Conservation (phyloP, 306 rosid genomes). For the Styphnolobium japonicum region DNA sequence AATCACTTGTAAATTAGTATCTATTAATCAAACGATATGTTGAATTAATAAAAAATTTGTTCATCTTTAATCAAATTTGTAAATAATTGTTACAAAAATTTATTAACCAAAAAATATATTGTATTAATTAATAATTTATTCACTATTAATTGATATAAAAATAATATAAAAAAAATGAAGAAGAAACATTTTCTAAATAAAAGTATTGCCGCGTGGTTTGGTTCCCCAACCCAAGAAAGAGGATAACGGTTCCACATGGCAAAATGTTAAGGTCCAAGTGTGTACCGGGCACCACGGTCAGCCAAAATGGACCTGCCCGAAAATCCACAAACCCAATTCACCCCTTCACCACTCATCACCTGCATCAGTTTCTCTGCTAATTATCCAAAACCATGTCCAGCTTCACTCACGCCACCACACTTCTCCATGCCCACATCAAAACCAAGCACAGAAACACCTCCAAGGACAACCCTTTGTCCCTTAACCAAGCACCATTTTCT, state of each 20-base stretch:
- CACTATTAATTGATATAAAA: too few species aligned
- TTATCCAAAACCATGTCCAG: slow-evolving; percentile 54
- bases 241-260: slow-evolving; percentile 55
- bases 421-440: slow-evolving; percentile 51
- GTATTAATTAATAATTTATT: too few species aligned
- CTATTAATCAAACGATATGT: too few species aligned
- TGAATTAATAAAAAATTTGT: too few species aligned
- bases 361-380: neutral
- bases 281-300: slow-evolving; percentile 36
- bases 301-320: slow-evolving; percentile 30
- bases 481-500: slow-evolving; percentile 15
- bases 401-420: slow-evolving; percentile 56
- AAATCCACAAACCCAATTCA: slow-evolving; percentile 18
- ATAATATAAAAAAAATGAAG: too few species aligned
- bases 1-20: too few species aligned
- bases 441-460: slow-evolving; percentile 27
- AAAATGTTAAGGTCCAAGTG: slow-evolving; percentile 26
- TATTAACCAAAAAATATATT: too few species aligned
- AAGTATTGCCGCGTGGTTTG: too few species aligned
- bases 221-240: neutral
- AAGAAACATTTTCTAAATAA: too few species aligned
- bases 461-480: neutral
- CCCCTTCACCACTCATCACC: neutral
- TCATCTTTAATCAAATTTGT: too few species aligned
- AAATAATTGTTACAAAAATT: too few species aligned